Conservation (phyloP, 768 basidiomycete species). For the Chalciporus pseudorubinellus region DNA sequence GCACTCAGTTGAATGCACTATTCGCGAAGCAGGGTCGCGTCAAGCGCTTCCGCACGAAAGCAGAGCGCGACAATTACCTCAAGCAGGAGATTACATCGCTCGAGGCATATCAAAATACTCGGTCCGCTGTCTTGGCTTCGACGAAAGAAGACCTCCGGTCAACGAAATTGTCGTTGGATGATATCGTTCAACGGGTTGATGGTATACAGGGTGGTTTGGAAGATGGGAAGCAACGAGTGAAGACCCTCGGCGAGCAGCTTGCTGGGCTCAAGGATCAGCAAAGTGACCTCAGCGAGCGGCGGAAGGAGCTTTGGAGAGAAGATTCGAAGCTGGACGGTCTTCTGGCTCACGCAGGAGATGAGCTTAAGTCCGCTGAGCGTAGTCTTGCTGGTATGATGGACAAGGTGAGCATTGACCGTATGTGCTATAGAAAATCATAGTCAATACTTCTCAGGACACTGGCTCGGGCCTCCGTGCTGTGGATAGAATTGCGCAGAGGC, state of each 20-base stretch:
- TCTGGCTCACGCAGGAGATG: slow-evolving; percentile 72
- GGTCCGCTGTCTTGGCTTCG: slow-evolving; percentile 53
- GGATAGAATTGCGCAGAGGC: slow-evolving; percentile 74
- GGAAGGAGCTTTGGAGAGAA: slow-evolving; percentile 94
- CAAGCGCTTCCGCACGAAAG: slow-evolving; percentile 77
- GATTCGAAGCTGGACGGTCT: slow-evolving; percentile 84
- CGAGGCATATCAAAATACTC: slow-evolving; percentile 55
- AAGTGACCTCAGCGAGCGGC: slow-evolving; percentile 66
- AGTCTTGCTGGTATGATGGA: slow-evolving; percentile 91
- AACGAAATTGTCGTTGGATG: slow-evolving; percentile 45
- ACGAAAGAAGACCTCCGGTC: slow-evolving; percentile 50
- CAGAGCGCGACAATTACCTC: slow-evolving; percentile 82
- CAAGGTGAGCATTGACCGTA: slow-evolving; percentile 52
- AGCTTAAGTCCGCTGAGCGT: slow-evolving; percentile 79
- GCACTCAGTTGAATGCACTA: slow-evolving; percentile 66
- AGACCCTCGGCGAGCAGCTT: slow-evolving; percentile 61
- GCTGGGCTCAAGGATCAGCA: slow-evolving; percentile 62
- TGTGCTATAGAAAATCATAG: background rate
- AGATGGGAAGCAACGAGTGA: slow-evolving; percentile 57
- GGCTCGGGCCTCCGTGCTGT: slow-evolving; percentile 85
- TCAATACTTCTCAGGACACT: slow-evolving; percentile 65
- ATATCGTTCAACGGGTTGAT: slow-evolving; percentile 58
- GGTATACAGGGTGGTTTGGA: slow-evolving; percentile 59
- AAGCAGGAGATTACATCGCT: slow-evolving; percentile 75
- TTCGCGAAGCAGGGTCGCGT: slow-evolving; percentile 91